Base-by-base conservation (phyloP, 2,329 filamentous ascomycete genomes). In the Exophiala oligosperma region DNA sequence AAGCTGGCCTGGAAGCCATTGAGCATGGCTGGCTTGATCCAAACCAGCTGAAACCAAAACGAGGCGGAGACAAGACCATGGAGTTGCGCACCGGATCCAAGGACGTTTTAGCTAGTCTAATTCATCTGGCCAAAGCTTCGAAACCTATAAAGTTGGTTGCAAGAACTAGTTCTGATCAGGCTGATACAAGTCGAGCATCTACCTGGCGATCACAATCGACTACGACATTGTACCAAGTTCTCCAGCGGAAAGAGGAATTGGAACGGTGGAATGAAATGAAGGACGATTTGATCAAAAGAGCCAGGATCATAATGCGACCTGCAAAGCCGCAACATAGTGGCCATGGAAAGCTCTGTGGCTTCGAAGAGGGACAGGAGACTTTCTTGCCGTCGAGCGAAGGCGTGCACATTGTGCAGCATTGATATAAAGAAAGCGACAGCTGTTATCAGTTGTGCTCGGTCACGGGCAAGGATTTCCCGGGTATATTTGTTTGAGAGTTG, bases 231-330 rank as follows among this genome's bases (percentile, higher is more conserved):
- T 78, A 77, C 62, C 74, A 74, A 57, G 70, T 76, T 4, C 72
- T 78, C 5, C 72, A 72, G 40, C 76, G 77, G 52, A 74, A 76
- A 35, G 76, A 78, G 60, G 71, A 77, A 48, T 76, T 76, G 61
- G 75, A 78, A 60, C 74, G 74, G 56, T 78, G 77, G 75, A 68
- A 72, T 17, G 56, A 60, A 37, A 46, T 47, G 26, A 62, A 58
- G 46, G 54, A 58, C 21, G 62, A 64, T 28, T 21, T 64, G 59
- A 43, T 64, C 9, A 43, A 54, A 21, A 47, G 52, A 38, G 61
- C 61, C n/a, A 57, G 53, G 35, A 41, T 63, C 38, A 43, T 54
- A 40, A 32, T 29, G 52, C 57, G 49, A 7, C 28, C 51, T 29
- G 14, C 46, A 29, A 24, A n/a, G 26, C 46, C 6, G 11, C 24